Evolutionary conservation across 352 stramenopile genomes (phyloP).

Genomic region (Globisporangium nodosum): DNA sequence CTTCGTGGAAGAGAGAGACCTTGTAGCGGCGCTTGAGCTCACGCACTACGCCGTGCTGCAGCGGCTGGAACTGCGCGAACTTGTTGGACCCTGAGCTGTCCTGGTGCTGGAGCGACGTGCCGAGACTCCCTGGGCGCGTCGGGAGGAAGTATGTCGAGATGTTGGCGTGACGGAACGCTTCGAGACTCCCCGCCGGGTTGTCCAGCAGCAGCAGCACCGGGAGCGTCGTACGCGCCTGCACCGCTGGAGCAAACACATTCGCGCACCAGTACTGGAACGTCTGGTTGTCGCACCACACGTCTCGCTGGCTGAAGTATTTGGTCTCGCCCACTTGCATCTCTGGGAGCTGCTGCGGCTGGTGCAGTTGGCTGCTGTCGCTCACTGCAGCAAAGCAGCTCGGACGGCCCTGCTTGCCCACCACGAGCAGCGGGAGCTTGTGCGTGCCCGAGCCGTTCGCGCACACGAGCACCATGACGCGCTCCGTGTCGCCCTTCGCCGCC

Average conservation of each 20-base stretch:
- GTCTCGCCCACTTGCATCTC: slow-evolving; percentile 13
- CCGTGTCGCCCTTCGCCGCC: slow-evolving; percentile 20
- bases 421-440: slow-evolving; percentile 48
- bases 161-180: slow-evolving; percentile 29
- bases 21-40: slow-evolving; percentile 55
- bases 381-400: slow-evolving; percentile 19
- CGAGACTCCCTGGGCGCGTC: slow-evolving; percentile 10
- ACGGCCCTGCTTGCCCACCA: slow-evolving; percentile 38
- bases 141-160: slow-evolving; percentile 37
- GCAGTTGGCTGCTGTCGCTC: background rate
- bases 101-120: background rate
- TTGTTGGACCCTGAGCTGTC: slow-evolving; percentile 2
- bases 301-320: slow-evolving; percentile 34
- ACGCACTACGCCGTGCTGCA: slow-evolving; percentile 31
- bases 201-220: slow-evolving; percentile 39
- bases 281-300: slow-evolving; percentile 46
- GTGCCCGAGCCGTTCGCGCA: slow-evolving; percentile 46
- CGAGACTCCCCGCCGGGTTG: slow-evolving; percentile 34
- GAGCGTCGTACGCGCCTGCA: slow-evolving; percentile 34
- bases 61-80: slow-evolving; percentile 20
- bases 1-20: slow-evolving; percentile 38
- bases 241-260: slow-evolving; percentile 37
- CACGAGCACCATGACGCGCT: slow-evolving; percentile 37
- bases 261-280: slow-evolving; percentile 55
- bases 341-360: slow-evolving; percentile 3